These are phyloP conservation scores for Viola odorata DNA, from an alignment of 345 rosid species.

Conservation along the genomic window DNA sequence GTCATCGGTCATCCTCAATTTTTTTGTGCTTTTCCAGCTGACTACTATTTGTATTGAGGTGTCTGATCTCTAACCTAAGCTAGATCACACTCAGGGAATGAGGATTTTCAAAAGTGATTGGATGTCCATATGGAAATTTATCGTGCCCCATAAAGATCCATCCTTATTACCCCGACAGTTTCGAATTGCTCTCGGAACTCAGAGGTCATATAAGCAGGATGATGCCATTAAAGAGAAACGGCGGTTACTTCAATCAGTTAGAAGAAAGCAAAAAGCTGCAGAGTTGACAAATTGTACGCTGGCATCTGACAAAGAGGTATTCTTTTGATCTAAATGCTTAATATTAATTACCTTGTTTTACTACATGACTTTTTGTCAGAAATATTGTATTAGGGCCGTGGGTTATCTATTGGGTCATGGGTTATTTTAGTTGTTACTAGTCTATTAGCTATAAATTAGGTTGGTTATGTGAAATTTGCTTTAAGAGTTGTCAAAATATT, in stretches of 20 bases:
- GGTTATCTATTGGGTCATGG: too few species aligned
- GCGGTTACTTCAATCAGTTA: conserved; percentile 54
- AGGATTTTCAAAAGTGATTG: conserved; percentile 74
- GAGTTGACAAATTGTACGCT: conserved; percentile 39
- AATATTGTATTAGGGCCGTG: too few species aligned
- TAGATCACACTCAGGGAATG: conserved; percentile 56
- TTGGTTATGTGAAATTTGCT: too few species aligned
- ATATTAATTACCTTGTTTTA: background rate
- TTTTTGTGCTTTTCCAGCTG: conserved; percentile 1
- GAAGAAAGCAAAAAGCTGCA: conserved; percentile 49
- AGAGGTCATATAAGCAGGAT: conserved; percentile 77
- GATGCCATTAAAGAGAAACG: conserved; percentile 73
- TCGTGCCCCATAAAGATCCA: conserved; percentile 88
- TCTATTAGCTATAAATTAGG: too few species aligned
- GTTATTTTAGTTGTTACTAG: too few species aligned
- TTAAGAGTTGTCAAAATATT: too few species aligned
- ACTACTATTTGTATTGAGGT: background rate
- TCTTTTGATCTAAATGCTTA: background rate
- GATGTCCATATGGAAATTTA: conserved; percentile 81
- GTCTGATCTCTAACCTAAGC: conserved; percentile 17
- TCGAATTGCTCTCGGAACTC: conserved; percentile 91
- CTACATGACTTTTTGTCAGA: too few species aligned
- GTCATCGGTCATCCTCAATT: conserved; percentile 13
- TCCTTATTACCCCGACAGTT: conserved; percentile 72
- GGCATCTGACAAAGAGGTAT: conserved; percentile 53